Percentiles rank a stretch among this genome's conserved stretches.
Evolutionary conservation across 345 rosid species (phyloP).

Genomic region (Viola odorata): DNA sequence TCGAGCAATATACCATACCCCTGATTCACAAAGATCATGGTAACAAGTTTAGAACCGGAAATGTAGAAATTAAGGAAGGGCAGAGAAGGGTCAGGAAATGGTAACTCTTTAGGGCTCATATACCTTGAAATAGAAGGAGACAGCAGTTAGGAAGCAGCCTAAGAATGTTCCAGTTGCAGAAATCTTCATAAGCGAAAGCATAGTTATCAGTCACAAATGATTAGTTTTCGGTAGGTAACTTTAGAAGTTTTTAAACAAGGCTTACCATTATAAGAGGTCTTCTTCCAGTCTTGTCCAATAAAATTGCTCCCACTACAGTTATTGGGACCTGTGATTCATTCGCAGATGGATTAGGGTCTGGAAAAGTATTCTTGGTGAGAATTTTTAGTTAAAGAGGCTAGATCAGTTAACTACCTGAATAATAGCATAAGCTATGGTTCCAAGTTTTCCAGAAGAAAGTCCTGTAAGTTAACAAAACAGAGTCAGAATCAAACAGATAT

Average conservation of each 20-base stretch:
- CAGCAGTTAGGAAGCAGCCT: slow-evolving; percentile 71
- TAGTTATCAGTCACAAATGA: not conserved
- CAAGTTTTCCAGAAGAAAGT: slow-evolving; percentile 57
- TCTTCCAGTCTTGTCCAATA: slow-evolving; percentile 81
- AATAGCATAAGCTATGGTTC: slow-evolving; percentile 80
- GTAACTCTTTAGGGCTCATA: not conserved
- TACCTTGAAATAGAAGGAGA: slow-evolving; percentile 73
- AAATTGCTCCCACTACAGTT: slow-evolving; percentile 63
- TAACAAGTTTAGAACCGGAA: slow-evolving; percentile 9
- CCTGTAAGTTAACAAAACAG: slow-evolving; percentile 39
- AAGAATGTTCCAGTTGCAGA: slow-evolving; percentile 72
- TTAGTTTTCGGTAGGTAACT: not conserved
- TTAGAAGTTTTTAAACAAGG: not conserved
- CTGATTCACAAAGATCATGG: slow-evolving; percentile 26
- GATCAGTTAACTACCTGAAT: slow-evolving; percentile 43
- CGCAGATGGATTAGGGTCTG: slow-evolving; percentile 1
- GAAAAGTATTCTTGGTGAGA: not conserved
- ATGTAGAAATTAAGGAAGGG: not conserved
- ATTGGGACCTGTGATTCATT: slow-evolving; percentile 55
- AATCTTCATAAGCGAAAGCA: slow-evolving; percentile 31
- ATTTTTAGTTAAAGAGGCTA: not conserved
- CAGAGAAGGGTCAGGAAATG: not conserved
- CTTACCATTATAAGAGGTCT: slow-evolving; percentile 83
- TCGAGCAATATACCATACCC: slow-evolving; percentile 48
- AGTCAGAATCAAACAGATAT: not conserved